Percentiles rank a stretch among this genome's conserved stretches.
These are phyloP conservation scores for Angophora floribunda DNA, from an alignment of 345 rosid genomes.

Conservation along the genomic window DNA sequence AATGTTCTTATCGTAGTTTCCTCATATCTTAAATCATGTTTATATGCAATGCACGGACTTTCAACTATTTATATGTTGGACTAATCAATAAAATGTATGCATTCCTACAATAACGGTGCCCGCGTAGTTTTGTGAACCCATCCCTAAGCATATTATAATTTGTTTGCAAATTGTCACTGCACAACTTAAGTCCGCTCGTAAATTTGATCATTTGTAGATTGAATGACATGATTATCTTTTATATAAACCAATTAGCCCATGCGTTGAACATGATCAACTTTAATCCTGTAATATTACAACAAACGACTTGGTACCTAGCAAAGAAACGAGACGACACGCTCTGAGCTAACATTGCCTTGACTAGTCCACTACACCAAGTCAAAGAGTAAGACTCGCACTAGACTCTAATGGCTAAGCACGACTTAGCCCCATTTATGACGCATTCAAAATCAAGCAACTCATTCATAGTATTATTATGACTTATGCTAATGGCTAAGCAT, in stretches of 20 bases:
- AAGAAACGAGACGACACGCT: background rate
- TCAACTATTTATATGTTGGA: too few relatives aligned
- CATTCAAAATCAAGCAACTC: background rate
- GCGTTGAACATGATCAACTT: background rate
- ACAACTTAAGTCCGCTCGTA: background rate
- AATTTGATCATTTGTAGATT: background rate
- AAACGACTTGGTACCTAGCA: background rate
- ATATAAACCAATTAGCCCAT: background rate
- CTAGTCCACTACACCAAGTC: background rate
- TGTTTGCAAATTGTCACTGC: background rate
- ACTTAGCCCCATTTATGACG: background rate
- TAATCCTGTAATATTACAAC: background rate
- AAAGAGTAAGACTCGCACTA: background rate
- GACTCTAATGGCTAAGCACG: too few relatives aligned
- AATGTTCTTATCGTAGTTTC: background rate
- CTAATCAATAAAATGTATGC: too few relatives aligned
- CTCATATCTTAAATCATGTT: background rate
- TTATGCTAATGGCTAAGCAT: background rate
- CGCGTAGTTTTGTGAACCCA: too few relatives aligned
- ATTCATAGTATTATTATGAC: background rate
- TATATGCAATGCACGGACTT: too few relatives aligned
- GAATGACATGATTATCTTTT: background rate
- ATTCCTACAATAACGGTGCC: too few relatives aligned
- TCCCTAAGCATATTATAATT: too few relatives aligned
- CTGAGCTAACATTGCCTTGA: background rate